phyloP scores from a whole-genome alignment of 176 grass and related monocot genomes.

The Aegilops tauschii region DNA sequence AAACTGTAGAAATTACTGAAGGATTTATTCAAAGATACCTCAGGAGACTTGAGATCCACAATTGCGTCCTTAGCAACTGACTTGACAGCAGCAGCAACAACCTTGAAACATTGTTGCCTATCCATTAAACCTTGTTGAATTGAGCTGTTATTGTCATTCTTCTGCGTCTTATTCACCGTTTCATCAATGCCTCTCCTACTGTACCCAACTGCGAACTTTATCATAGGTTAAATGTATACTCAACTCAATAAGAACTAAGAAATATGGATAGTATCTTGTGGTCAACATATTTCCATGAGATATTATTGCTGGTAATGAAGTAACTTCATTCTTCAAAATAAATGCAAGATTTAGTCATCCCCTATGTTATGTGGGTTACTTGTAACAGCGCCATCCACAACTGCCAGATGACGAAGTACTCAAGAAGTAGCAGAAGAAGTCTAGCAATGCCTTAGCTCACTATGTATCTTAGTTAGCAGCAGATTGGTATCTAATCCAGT shows the following conservation, averaged over 20 bases:
- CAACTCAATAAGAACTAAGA: not conserved
- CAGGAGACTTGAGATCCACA: constrained; percentile 89
- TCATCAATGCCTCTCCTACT: constrained; percentile 87
- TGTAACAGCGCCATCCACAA: not conserved
- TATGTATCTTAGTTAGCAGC: not conserved
- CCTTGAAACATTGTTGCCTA: constrained; percentile 77
- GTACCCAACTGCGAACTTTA: constrained; percentile 92
- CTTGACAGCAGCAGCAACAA: constrained; percentile 74
- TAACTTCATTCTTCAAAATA: not conserved
- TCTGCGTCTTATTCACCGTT: constrained; percentile 58
- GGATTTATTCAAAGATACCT: constrained; percentile 53
- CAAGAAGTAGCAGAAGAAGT: not conserved
- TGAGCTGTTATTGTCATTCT: constrained; percentile 32
- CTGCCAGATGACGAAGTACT: not conserved
- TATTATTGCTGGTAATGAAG: not conserved
- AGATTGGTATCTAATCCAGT: not conserved
- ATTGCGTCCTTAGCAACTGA: constrained; percentile 52
- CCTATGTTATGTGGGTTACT: not conserved
- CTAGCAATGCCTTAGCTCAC: not conserved
- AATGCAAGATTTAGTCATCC: not conserved
- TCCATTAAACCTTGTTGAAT: constrained; percentile 60
- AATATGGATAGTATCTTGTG: not conserved
- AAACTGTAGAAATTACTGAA: constrained; percentile 12
- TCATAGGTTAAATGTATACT: constrained; percentile 23
- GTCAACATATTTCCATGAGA: constrained; percentile 19